Base-by-base conservation (phyloP, 768 basidiomycete species). In the Nidularia pulvinata region DNA sequence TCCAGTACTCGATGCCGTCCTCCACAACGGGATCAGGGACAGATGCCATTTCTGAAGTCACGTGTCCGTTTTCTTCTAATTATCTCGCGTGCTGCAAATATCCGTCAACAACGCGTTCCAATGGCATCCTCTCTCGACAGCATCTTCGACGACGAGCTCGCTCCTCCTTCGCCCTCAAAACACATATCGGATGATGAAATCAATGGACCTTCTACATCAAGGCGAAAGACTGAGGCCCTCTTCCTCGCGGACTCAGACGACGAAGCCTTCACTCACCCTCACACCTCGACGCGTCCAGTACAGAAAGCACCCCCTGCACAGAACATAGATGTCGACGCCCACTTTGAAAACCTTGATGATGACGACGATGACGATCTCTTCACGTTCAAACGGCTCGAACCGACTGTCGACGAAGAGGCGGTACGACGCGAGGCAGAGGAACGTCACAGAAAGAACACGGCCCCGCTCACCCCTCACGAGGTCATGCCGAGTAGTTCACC, bases 1-100 rank as follows among this genome's bases (percentile, higher is more conserved):
- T 79, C 96, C 96, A 98, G 67, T 97, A 98, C 19, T 83, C 74
- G 44, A 98, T 83, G 13, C 96, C 92, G 36, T 87, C 83, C 54
- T 88, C 70, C 32, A 93, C 75, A 54, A 88, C 77, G 0, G 91
- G 85, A 46, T 72, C 68, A 36, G 69, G 65, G n/a, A 62, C 64
- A 51, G 49, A 42, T 48, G 35, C 49, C 55, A 53, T 44, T 36
- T 56, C 33, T 19, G 11, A 1, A 43, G 55, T 65, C 68, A 65
- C 65, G 61, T 64, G 63, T 42, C 39, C 32, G 37, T 45, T 32
- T 25, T 42, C 42, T 33, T 32, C 50, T 59, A 50, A 57, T 62
- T 59, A 56, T 55, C 48, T 56, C 68, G 66, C 61, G 69, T 68
- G 52, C 55, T 32, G 48, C 62, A 74, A 77, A 77, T 52, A 77